These are phyloP conservation scores for Podospora fimiseda DNA, from an alignment of 495 filamentous ascomycete species.

Conservation along the genomic window DNA sequence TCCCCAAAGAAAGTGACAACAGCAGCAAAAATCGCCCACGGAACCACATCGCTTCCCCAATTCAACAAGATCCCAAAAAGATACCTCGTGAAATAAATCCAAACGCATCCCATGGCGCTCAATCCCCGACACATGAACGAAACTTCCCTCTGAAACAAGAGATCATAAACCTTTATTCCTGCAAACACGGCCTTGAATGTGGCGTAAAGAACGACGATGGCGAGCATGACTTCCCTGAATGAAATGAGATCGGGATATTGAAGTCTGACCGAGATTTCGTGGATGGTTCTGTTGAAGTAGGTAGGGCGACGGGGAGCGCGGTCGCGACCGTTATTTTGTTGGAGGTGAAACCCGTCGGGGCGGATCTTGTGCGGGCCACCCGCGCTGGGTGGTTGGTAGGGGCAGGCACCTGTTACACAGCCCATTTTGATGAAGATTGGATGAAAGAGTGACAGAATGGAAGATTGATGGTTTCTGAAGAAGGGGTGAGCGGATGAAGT, in stretches of 20 bases:
- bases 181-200: neutral
- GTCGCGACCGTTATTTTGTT: neutral
- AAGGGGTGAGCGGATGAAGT: too few relatives aligned
- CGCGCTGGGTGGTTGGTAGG: too few relatives aligned
- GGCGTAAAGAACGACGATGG: neutral
- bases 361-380: neutral
- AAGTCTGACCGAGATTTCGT: conserved; percentile 1
- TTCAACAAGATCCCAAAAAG: neutral
- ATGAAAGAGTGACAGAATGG: too few relatives aligned
- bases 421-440: too few relatives aligned
- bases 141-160: neutral
- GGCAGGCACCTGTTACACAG: too few relatives aligned
- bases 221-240: neutral
- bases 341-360: neutral
- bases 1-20: neutral
- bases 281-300: neutral
- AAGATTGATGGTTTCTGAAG: too few relatives aligned
- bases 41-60: neutral
- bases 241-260: neutral
- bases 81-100: neutral
- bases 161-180: neutral
- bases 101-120: neutral
- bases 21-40: neutral
- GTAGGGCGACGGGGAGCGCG: neutral
- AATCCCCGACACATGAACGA: neutral